A percentile compares a stretch with the other conserved stretches of the same genome.
phyloP scores from a whole-genome alignment of 1,284 basidiomycete genomes.

The Boletus holoroseus region DNA sequence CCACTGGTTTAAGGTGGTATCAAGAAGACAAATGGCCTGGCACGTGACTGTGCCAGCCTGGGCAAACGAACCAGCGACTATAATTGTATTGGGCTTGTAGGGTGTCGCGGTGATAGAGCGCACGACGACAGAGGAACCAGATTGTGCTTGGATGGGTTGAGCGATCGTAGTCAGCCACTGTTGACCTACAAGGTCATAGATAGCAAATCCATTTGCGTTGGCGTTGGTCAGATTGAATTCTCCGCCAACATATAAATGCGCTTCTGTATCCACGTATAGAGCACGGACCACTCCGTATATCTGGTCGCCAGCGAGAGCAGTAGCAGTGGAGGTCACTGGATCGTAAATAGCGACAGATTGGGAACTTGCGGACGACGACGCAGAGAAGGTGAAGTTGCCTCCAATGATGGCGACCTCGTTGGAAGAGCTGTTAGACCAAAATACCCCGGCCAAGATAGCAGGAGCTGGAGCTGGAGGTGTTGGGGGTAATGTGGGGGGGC shows the following conservation, averaged over 20 bases:
- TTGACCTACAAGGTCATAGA: conserved; percentile 66
- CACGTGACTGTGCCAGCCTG: conserved; percentile 75
- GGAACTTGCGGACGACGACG: conserved; percentile 40
- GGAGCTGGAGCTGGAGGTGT: conserved; percentile 59
- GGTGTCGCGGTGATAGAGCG: conserved; percentile 67
- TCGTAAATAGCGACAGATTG: conserved; percentile 76
- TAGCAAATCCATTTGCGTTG: conserved; percentile 60
- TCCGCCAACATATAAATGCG: conserved; percentile 76
- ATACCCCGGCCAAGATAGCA: conserved; percentile 80
- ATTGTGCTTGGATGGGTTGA: conserved; percentile 50
- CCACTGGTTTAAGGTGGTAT: conserved; percentile 71
- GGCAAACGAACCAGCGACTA: conserved; percentile 84
- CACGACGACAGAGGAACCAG: conserved; percentile 61
- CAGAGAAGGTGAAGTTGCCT: conserved; percentile 79
- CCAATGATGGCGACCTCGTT: conserved; percentile 75
- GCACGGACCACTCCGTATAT: conserved; percentile 69
- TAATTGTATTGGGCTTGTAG: conserved; percentile 57
- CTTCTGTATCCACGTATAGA: conserved; percentile 58
- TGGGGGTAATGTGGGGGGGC: conserved; percentile 49
- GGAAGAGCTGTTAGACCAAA: conserved; percentile 80
- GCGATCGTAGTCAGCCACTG: conserved; percentile 57
- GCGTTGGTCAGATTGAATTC: conserved; percentile 59
- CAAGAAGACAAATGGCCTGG: conserved; percentile 76
- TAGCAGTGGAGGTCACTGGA: conserved; percentile 43
- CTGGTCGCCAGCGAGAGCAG: conserved; percentile 55